Conservation (phyloP, 352 stramenopile species). For the Globisporangium camurandrum region DNA sequence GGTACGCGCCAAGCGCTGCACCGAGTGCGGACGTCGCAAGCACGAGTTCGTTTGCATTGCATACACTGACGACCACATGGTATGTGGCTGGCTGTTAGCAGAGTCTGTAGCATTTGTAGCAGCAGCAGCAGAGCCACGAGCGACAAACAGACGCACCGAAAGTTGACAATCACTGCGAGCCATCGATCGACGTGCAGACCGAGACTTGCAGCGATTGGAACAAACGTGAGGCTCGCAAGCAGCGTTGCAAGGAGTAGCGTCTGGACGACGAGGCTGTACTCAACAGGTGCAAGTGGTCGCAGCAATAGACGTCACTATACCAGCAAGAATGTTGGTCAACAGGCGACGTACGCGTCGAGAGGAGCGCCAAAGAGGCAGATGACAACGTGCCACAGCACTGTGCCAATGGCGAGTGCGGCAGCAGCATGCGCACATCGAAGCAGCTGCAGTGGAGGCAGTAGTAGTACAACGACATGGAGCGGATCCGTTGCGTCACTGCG, state of each 20-base stretch:
- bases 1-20: constrained; percentile 52
- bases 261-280: constrained; percentile 41
- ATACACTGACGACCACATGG: constrained; percentile 24
- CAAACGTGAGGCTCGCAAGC: constrained; percentile 34
- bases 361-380: constrained; percentile 75
- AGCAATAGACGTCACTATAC: constrained; percentile 3
- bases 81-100: no score
- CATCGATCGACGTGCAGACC: constrained; percentile 27
- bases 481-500: no score
- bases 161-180: constrained; percentile 45
- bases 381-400: constrained; percentile 38
- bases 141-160: constrained; percentile 22
- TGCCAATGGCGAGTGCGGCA: constrained; percentile 27
- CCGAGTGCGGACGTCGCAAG: constrained; percentile 49
- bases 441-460: neutral
- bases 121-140: neutral
- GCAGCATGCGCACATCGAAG: constrained; percentile 15
- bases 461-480: no score
- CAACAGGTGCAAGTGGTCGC: constrained; percentile 1
- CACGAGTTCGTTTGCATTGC: constrained; percentile 31
- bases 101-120: no score
- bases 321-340: neutral
- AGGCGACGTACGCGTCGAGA: constrained; percentile 35
- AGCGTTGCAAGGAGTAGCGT: constrained; percentile 59
- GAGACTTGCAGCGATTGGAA: constrained; percentile 37